Evolutionary conservation across 495 filamentous ascomycete genomes (phyloP), one percentile per base, ranked within the genome.

Genomic region (Chlorociboria aeruginascens): DNA sequence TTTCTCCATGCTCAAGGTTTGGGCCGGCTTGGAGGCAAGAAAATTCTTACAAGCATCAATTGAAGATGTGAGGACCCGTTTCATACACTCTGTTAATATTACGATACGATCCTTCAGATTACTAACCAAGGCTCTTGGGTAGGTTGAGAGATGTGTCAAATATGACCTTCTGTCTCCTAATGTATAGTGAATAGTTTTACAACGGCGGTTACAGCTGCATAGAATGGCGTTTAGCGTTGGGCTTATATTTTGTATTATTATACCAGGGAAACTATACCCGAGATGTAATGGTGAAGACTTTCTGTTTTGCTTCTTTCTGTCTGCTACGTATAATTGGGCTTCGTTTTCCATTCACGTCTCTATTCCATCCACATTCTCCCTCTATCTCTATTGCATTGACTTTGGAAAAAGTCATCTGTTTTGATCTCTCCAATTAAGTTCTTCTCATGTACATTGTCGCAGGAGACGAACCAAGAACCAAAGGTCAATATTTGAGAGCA

Each of bases 1-100:
- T 57, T 82, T 85, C 54, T 86, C 82, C n/a, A 89, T 98, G 82
- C 66, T 96, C 53, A 86, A 88, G 60, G 79, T 98, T 0, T 98
- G 92, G 92, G 74, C 89, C 32, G 89, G 89, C 10, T 67, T 98
- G 16, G 92, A 98, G 63, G 83, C 88, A 17, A 76, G 92, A 49
- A 82, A 80, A 53, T 86, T 92, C 60, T 71, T 97, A 64, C 84
- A 89, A 63, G 86, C 85, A 39, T 88, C 84, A 49, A 78, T 89
- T 37, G 87, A 96, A 56, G 85, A 85, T 62, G 89, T 95, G 62
- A 71, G 79, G 64, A 53, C 10, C 37, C 33, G 17, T 32, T 6
- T 12, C 7, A 8, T 46, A 25, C 12, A 25, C 35, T 7, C 6
- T 16, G 11, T 14, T 54, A 35, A 61, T 68, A 52, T 66, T 48